Conservation (phyloP, 306 rosid species). For the Glycyrrhiza uralensis region DNA sequence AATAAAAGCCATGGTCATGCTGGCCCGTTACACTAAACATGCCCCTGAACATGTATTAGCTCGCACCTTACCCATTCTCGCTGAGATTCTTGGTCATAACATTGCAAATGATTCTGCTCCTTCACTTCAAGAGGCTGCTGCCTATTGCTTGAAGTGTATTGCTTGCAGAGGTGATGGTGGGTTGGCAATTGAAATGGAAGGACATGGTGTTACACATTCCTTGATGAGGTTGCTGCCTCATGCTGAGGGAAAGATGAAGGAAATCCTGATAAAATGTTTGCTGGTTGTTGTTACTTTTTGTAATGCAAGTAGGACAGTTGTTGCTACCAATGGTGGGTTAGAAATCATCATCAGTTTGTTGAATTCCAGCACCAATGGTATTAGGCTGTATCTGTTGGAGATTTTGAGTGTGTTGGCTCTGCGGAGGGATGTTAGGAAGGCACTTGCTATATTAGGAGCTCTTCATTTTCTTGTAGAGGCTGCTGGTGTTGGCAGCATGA, state of each 20-base stretch:
- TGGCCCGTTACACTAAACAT: conserved; percentile 28
- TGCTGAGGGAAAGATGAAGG: conserved; percentile 29
- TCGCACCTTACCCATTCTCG: conserved; percentile 33
- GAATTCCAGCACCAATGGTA: conserved; percentile 1
- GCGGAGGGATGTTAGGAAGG: conserved; percentile 42
- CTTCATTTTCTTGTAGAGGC: conserved; percentile 48
- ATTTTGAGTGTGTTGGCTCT: conserved; percentile 44
- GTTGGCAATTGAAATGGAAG: conserved; percentile 32
- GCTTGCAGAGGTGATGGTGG: conserved; percentile 38
- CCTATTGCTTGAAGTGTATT: conserved; percentile 48
- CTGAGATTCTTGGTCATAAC: conserved; percentile 26
- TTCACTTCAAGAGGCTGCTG: conserved; percentile 42
- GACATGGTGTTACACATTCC: conserved; percentile 23
- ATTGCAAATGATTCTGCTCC: conserved; percentile 17
- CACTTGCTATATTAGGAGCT: conserved; percentile 21
- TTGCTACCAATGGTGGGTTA: conserved; percentile 36
- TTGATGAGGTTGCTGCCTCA: conserved; percentile 36
- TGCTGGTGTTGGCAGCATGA: conserved; percentile 44
- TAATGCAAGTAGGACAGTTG: conserved; percentile 21
- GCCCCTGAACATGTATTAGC: conserved; percentile 40
- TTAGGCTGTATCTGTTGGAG: conserved; percentile 37
- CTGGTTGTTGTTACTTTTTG: conserved; percentile 38
- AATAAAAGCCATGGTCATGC: conserved; percentile 29
- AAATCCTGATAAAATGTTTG: conserved; percentile 34
- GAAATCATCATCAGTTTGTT: conserved; percentile 31